Evolutionary conservation across 352 stramenopile genomes (phyloP).

Genomic region (Elongisporangium anandrum): DNA sequence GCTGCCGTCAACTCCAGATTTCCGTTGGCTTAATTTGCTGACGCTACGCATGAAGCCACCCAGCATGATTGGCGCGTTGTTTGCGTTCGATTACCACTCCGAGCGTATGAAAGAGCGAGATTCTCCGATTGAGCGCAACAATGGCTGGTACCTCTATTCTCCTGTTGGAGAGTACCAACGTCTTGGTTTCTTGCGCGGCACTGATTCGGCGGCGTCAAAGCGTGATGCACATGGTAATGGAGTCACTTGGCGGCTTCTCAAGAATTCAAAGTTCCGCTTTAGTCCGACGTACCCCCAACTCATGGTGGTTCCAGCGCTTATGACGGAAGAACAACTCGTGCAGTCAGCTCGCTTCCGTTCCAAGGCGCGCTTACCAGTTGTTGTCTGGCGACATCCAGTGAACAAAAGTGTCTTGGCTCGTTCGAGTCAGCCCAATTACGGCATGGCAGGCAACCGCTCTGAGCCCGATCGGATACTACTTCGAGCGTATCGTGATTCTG

Average conservation of each 20-base stretch:
- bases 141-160: constrained; percentile 83
- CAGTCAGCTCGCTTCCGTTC: constrained; percentile 90
- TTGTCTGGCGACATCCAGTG: constrained; percentile 90
- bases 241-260: constrained; percentile 81
- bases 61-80: constrained; percentile 64
- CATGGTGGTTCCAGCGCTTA: constrained; percentile 91
- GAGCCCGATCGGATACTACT: constrained; percentile 90
- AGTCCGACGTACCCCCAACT: constrained; percentile 94
- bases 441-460: constrained; percentile 93
- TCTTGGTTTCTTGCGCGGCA: constrained; percentile 62
- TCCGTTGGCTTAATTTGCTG: constrained; percentile 74
- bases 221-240: constrained; percentile 20
- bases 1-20: constrained; percentile 67
- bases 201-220: constrained; percentile 1
- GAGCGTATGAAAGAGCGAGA: constrained; percentile 50
- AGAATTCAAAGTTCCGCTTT: constrained; percentile 90
- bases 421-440: constrained; percentile 95
- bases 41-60: constrained; percentile 78
- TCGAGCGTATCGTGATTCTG: constrained; percentile 80
- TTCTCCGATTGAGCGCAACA: constrained; percentile 42
- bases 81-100: constrained; percentile 80
- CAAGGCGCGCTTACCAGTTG: constrained; percentile 88
- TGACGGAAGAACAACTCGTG: constrained; percentile 91
- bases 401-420: constrained; percentile 94
- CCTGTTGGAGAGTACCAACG: constrained; percentile 80